Evolutionary conservation across 768 basidiomycete species (phyloP), one percentile per base, ranked within the genome.

Genomic region (Mycena vitilis): DNA sequence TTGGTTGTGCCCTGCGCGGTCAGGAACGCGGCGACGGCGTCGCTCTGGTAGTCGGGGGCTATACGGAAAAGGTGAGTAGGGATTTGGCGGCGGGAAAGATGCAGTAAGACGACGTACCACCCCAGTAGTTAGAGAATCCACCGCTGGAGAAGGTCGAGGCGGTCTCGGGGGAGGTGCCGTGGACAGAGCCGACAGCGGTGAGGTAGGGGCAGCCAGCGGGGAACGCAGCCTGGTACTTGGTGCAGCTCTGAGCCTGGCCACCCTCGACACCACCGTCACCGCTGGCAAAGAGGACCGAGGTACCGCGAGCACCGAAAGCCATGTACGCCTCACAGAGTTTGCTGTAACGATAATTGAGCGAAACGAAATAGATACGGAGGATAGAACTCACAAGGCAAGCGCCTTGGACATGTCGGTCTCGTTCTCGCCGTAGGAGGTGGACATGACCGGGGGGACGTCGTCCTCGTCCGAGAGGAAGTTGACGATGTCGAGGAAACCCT

Each of bases 361-460:
- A 49, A 38, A 12, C 8, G 22, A 44, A 44, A 2, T 20, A 12
- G 59, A 38, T n/a, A 20, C 40, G 11, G 11, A 40, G 40, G 20
- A 20, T 2, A 42, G 49, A 57, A 55, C 66, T 22, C 25, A 63
- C 68, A 63, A 55, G 9, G 58, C 49, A 42, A 64, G 44, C 2
- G 74, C 76, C 63, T 64, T 63, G 52, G 62, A 84, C 85, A 51
- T 83, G 81, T 75, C 87, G 84, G 65, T 64, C 72, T 88, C 89
- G 63, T 91, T 87, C 69, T 91, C 89, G 18, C 89, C 89, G 64
- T 90, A 91, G 1, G 87, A 89, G 2, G 89, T 91, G 2, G 85
- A 64, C 68, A 89, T 82, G 4, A 87, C 87, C 71, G 89, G 88
- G 0, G 90, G 89, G 40, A 90, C 83, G 5, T 77, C 79, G 5